Conservation (phyloP, 495 filamentous ascomycete species). For the Neurospora hispaniola region DNA sequence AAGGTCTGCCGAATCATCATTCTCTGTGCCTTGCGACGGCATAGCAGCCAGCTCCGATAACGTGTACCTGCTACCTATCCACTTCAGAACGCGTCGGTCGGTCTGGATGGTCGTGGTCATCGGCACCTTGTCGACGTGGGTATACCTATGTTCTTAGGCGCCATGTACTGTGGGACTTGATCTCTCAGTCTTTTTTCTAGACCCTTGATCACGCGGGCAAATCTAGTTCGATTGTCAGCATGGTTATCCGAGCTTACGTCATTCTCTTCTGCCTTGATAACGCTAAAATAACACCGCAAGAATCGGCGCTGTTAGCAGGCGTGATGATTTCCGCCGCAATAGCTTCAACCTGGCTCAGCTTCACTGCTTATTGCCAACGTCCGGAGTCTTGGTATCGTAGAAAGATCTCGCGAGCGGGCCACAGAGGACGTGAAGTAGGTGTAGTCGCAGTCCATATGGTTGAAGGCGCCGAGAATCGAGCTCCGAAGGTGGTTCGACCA, state of each 20-base stretch:
- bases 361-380: conserved; percentile 20
- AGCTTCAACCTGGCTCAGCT: not conserved
- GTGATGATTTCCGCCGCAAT: not conserved
- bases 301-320: not conserved
- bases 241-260: not conserved
- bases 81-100: conserved; percentile 20
- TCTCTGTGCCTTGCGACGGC: not conserved
- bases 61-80: not conserved
- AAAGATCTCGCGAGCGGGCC: conserved; percentile 9
- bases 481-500: conserved; percentile 45
- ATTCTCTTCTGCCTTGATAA: not conserved
- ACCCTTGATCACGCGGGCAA: not conserved
- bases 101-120: conserved; percentile 43
- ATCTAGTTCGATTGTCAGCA: not conserved
- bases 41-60: not conserved
- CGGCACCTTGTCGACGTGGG: conserved; percentile 41
- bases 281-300: conserved; percentile 7
- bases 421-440: conserved; percentile 18
- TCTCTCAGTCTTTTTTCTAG: not conserved
- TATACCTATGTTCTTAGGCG: conserved; percentile 35
- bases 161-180: conserved; percentile 36
- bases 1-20: not conserved
- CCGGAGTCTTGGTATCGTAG: conserved; percentile 12
- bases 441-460: not conserved
- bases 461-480: conserved; percentile 31